These are phyloP conservation scores for Macrotyloma uniflorum DNA, from an alignment of 306 rosid species.

Conservation along the genomic window DNA sequence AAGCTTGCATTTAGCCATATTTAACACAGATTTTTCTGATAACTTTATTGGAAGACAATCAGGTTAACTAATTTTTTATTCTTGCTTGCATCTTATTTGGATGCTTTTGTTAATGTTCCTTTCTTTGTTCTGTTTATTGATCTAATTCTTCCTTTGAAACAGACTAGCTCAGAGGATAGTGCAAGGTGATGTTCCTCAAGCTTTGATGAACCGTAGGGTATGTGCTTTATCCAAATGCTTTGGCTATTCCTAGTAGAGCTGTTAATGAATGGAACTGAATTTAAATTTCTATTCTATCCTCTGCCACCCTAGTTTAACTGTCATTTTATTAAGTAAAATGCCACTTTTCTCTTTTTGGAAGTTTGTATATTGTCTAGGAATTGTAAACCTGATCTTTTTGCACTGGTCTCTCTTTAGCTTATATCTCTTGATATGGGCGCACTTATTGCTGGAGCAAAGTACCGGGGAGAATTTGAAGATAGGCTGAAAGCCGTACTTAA, in stretches of 20 bases:
- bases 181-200: constrained; percentile 97
- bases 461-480: constrained; percentile 97
- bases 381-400: constrained; percentile 34
- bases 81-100: constrained; percentile 13
- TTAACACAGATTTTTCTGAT: constrained; percentile 3
- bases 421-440: constrained; percentile 99
- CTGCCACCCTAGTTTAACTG: constrained; percentile 3
- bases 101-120: constrained; percentile 6
- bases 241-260: constrained; percentile 8
- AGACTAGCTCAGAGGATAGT: constrained; percentile 98
- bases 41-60: background rate
- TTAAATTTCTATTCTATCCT: background rate
- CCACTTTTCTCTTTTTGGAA: background rate
- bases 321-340: background rate
- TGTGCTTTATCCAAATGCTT: constrained; percentile 41
- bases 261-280: background rate
- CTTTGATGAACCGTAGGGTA: constrained; percentile 93
- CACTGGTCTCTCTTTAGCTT: constrained; percentile 56
- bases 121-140: background rate
- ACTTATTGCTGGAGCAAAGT: constrained; percentile 96
- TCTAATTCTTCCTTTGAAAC: constrained; percentile 43
- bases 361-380: constrained; percentile 11
- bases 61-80: constrained; percentile 16
- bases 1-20: background rate
- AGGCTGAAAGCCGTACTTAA: constrained; percentile 96